Conservation (phyloP, 352 stramenopile genomes). For the Sclerospora graminicola region DNA sequence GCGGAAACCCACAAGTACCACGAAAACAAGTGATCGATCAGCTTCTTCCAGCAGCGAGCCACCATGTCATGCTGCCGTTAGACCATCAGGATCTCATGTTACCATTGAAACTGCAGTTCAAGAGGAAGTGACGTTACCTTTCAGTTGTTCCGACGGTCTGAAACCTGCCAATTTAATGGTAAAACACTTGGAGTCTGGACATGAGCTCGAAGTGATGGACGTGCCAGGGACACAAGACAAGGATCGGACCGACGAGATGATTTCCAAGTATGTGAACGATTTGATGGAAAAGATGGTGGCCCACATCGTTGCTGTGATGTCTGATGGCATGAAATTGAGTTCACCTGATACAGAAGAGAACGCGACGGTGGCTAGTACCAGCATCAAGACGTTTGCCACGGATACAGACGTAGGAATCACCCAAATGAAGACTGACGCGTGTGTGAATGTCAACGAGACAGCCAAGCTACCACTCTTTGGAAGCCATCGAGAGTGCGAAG, state of each 20-base stretch:
- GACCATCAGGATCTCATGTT: conserved; percentile 11
- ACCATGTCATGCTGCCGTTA: conserved; percentile 11
- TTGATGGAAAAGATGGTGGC: conserved; percentile 17
- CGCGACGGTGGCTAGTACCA: not conserved
- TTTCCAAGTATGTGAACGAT: conserved; percentile 3
- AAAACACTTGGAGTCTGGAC: conserved; percentile 18
- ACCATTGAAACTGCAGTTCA: conserved; percentile 1
- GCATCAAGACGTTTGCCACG: not conserved
- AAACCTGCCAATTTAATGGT: conserved; percentile 7
- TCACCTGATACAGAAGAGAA: not conserved
- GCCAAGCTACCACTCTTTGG: conserved; percentile 21
- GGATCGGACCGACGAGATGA: conserved; percentile 5
- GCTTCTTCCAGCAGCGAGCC: conserved; percentile 12
- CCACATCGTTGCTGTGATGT: conserved; percentile 1
- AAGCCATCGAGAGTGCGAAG: conserved; percentile 29
- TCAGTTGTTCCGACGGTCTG: not conserved
- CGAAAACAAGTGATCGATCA: conserved; percentile 17
- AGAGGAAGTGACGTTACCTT: conserved; percentile 1
- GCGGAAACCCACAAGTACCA: conserved; percentile 26
- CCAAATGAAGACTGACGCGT: not conserved
- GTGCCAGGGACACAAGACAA: conserved; percentile 4
- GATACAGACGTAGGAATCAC: not conserved
- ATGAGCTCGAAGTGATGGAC: conserved; percentile 9
- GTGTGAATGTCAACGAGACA: not conserved
- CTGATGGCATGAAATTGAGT: conserved; percentile 1